Evolutionary conservation across 2,329 filamentous ascomycete species (phyloP).

Genomic region (Epichloe brachyelytri): DNA sequence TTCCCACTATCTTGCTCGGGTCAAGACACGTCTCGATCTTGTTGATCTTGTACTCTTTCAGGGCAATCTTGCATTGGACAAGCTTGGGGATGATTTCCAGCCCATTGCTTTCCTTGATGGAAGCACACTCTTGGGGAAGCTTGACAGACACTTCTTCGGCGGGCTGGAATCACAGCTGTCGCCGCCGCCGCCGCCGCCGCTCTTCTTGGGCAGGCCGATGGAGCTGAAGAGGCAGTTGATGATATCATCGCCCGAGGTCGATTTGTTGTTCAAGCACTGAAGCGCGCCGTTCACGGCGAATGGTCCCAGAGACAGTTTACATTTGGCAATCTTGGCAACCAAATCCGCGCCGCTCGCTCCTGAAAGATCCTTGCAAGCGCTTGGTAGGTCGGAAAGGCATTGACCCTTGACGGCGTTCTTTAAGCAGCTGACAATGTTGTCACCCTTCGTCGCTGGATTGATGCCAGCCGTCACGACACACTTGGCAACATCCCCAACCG

Average conservation of each 20-base stretch:
- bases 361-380: background rate
- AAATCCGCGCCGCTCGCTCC: background rate
- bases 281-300: background rate
- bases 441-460: background rate
- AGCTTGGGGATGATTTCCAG: background rate
- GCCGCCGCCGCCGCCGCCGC: background rate
- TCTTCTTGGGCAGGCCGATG: background rate
- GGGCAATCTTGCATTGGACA: background rate
- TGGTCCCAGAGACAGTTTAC: slow-evolving; percentile 2
- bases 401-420: background rate
- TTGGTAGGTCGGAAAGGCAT: slow-evolving; percentile 1
- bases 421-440: background rate
- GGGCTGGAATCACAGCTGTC: background rate
- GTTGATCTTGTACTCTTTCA: slow-evolving; percentile 1
- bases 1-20: background rate
- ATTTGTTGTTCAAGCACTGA: background rate
- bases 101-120: slow-evolving; percentile 2
- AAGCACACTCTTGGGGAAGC: slow-evolving; percentile 3
- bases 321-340: background rate
- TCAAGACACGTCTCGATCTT: slow-evolving; percentile 3
- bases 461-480: background rate
- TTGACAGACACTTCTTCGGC: background rate
- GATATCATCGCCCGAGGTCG: background rate
- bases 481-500: background rate
- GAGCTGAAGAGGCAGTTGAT: background rate